Percentiles rank a stretch among this genome's conserved stretches.
Conservation (phyloP, 2,329 filamentous ascomycete species). For the Fusarium hainanense region DNA sequence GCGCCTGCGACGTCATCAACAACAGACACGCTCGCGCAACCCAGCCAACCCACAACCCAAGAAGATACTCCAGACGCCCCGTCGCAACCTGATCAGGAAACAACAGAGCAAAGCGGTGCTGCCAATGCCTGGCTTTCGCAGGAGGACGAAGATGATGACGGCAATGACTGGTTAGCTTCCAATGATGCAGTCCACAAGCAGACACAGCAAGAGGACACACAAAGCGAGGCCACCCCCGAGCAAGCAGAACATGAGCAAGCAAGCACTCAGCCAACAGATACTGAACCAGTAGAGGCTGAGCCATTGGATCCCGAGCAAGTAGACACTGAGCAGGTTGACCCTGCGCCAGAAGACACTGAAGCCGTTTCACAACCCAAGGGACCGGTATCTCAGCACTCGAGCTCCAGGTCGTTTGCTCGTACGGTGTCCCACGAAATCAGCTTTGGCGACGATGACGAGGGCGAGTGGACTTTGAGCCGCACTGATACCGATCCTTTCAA, state of each 20-base stretch:
- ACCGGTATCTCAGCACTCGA: conserved; percentile 65
- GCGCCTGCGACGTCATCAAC: conserved; percentile 40
- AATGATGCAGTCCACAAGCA: conserved; percentile 28
- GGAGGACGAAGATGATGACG: conserved; percentile 42
- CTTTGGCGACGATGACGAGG: conserved; percentile 70
- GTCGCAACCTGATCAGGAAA: conserved; percentile 23
- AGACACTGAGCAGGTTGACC: conserved; percentile 20
- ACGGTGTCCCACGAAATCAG: conserved; percentile 72
- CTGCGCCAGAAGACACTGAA: conserved; percentile 26
- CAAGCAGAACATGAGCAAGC: conserved; percentile 18
- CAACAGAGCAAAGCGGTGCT: conserved; percentile 3
- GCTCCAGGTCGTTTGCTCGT: conserved; percentile 71
- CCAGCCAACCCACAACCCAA: conserved; percentile 13
- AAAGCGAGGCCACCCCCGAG: conserved; percentile 19
- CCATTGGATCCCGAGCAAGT: conserved; percentile 25
- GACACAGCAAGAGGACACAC: conserved; percentile 14
- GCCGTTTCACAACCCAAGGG: conserved; percentile 35
- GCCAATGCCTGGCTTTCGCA: conserved; percentile 39
- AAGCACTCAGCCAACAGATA: conserved; percentile 8
- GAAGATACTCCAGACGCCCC: conserved; percentile 19
- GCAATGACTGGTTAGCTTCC: conserved; percentile 44
- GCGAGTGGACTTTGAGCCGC: conserved; percentile 66
- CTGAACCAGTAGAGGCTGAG: conserved; percentile 16
- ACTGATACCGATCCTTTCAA: conserved; percentile 68
- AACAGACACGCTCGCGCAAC: conserved; percentile 24